These are phyloP conservation scores for Paradendryphiella salina DNA, from an alignment of 2,329 filamentous ascomycete species.

Conservation along the genomic window DNA sequence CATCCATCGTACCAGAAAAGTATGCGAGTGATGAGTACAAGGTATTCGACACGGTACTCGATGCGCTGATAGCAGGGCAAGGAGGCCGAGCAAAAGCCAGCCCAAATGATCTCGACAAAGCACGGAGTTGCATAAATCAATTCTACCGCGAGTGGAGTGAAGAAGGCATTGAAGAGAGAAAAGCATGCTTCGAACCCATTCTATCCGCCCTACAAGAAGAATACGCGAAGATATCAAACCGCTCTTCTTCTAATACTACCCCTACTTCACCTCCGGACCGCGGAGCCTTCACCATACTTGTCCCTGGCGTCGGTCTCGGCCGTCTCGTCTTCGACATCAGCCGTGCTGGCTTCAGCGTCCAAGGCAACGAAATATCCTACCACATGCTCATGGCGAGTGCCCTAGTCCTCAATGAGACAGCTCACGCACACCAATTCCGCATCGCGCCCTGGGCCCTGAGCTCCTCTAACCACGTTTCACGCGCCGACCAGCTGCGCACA, in stretches of 20 bases:
- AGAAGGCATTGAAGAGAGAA: slow-evolving; percentile 73
- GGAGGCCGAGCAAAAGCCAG: slow-evolving; percentile 58
- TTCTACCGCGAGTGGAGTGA: slow-evolving; percentile 94
- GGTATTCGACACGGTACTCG: slow-evolving; percentile 53
- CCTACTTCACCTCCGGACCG: slow-evolving; percentile 16
- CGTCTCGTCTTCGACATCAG: slow-evolving; percentile 88
- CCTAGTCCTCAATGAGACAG: slow-evolving; percentile 72
- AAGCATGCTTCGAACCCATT: slow-evolving; percentile 76
- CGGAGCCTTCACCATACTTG: slow-evolving; percentile 66
- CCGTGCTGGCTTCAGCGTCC: slow-evolving; percentile 69
- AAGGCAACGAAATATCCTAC: slow-evolving; percentile 95
- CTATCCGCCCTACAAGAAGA: slow-evolving; percentile 63
- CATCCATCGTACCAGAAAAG: slow-evolving; percentile 37
- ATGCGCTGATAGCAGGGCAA: slow-evolving; percentile 69
- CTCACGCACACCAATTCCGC: slow-evolving; percentile 63
- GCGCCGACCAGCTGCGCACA: slow-evolving; percentile 72
- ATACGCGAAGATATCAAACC: slow-evolving; percentile 28
- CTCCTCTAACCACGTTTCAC: slow-evolving; percentile 81
- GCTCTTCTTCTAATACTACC: background rate
- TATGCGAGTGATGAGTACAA: slow-evolving; percentile 35
- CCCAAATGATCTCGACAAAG: slow-evolving; percentile 80
- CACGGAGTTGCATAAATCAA: slow-evolving; percentile 86
- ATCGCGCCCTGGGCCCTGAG: slow-evolving; percentile 85
- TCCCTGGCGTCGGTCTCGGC: slow-evolving; percentile 88
- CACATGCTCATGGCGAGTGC: slow-evolving; percentile 89